A percentile compares a stretch with the other conserved stretches of the same genome.
These are phyloP conservation scores for Populus hybrid DNA, from an alignment of 441 rosid genomes.

Conservation along the genomic window DNA sequence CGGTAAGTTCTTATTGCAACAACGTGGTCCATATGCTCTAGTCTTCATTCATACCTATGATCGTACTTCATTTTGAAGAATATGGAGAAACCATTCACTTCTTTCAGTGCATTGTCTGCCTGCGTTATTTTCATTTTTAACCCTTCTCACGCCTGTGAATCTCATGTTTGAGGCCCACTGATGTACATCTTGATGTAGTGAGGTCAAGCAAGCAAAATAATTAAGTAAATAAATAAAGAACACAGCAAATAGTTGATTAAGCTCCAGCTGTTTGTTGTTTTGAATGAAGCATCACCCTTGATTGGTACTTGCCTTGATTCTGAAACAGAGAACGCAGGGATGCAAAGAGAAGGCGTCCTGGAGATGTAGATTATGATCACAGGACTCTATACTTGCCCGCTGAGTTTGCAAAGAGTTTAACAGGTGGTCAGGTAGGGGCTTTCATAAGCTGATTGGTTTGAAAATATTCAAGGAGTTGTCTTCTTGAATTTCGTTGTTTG, in stretches of 20 bases:
- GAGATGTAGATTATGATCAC: constrained; percentile 73
- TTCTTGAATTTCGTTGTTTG: constrained; percentile 20
- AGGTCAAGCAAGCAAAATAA: background rate
- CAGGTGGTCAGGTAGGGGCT: constrained; percentile 82
- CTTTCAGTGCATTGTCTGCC: background rate
- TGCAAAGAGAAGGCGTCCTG: constrained; percentile 67
- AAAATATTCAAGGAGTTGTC: background rate
- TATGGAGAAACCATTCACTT: background rate
- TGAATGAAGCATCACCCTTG: background rate
- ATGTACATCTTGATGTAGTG: background rate
- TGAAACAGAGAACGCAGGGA: constrained; percentile 62
- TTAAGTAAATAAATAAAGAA: background rate
- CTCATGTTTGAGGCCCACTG: background rate
- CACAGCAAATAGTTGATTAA: background rate
- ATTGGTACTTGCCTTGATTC: constrained; percentile 16
- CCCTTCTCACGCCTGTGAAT: background rate
- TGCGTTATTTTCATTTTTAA: background rate
- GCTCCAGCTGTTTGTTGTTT: background rate
- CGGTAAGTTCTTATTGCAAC: constrained; percentile 49
- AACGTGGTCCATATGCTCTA: background rate
- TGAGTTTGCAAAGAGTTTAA: constrained; percentile 67
- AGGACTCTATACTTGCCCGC: constrained; percentile 89
- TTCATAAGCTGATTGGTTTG: constrained; percentile 8
- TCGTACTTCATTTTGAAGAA: background rate
- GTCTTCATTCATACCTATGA: background rate